Base-by-base conservation (phyloP, 495 filamentous ascomycete species). In the Thermothielavioides terrestris region DNA sequence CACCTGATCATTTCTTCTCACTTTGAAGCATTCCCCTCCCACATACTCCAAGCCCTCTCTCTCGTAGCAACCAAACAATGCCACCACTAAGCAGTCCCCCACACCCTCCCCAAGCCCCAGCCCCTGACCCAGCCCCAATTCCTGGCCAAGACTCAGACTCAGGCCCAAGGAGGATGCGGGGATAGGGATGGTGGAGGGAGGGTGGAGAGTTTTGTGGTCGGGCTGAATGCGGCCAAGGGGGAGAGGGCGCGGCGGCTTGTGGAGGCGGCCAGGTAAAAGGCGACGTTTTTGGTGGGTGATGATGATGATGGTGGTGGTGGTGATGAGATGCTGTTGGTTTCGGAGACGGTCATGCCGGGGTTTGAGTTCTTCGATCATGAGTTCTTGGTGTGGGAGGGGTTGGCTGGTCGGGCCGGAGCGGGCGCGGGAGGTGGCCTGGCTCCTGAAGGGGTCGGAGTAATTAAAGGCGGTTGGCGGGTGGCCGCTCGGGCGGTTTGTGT, bases 331-430 rank as follows among this genome's bases (percentile, higher is more conserved):
- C 55, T 84, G 52, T 66, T 85, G 61, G 84, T 86, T 56, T 80
- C 75, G 31, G 80, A 86, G 71, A 78, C 78, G 14, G 81, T 83
- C 7, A 71, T 85, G 7, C 83, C 83, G 1, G 81, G 81, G 0
- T 86, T 84, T 52, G 80, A 84, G 56, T 78, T 66, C 35, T 79
- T 66, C 34, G 82, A 85, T 52, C 79, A 85, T 61, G 79, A 82
- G 51, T 84, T 85, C 53, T 57, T 84, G 49, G 58, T 52, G 18
- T 43, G 43, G 20, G 62, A 70, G 34, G 63, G 60, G 27, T 63
- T 85, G 52, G 49, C 21, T 38, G 35, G 15, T 38, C 7, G 54
- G 18, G 58, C 71, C 39, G 57, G 85, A 8, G 52, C 84, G 6
- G 69, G 68, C 1, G 50, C n/a, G 58, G 17, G 69, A 75, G 18